These are phyloP conservation scores for Microcos paniculata DNA, from an alignment of 345 rosid species.

Conservation along the genomic window DNA sequence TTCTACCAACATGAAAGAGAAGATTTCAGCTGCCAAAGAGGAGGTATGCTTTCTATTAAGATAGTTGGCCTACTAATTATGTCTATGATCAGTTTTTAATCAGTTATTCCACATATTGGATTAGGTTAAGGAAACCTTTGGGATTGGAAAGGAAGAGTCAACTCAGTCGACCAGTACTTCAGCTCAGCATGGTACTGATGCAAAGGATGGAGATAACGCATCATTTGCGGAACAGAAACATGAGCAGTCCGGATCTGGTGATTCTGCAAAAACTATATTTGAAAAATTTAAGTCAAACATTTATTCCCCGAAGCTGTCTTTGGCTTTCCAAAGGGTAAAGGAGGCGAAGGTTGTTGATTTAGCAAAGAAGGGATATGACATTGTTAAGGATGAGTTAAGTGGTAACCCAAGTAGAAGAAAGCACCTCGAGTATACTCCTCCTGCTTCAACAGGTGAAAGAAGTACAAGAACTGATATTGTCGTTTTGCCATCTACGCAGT, in stretches of 20 bases:
- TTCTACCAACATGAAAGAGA: conserved; percentile 75
- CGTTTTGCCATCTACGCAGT: conserved; percentile 56
- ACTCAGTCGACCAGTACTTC: conserved; percentile 43
- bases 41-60: conserved; percentile 52
- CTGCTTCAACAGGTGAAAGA: conserved; percentile 64
- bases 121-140: conserved; percentile 78
- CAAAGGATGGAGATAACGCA: conserved; percentile 36
- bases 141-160: conserved; percentile 53
- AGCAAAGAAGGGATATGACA: conserved; percentile 85
- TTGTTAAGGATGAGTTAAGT: conserved; percentile 79
- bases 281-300: conserved; percentile 62
- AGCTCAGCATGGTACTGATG: conserved; percentile 34
- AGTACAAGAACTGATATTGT: conserved; percentile 81
- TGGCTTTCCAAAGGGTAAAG: conserved; percentile 63
- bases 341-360: conserved; percentile 69
- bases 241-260: conserved; percentile 44
- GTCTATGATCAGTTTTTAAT: neutral
- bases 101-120: conserved; percentile 7
- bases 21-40: conserved; percentile 74
- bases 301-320: conserved; percentile 64
- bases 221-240: conserved; percentile 48
- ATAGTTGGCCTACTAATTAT: conserved; percentile 11
- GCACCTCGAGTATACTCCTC: conserved; percentile 78
- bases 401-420: conserved; percentile 65
- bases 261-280: conserved; percentile 55